Evolutionary conservation across 768 basidiomycete species (phyloP), one percentile per base, ranked within the genome.

Genomic region (Leccinum incarnatum): DNA sequence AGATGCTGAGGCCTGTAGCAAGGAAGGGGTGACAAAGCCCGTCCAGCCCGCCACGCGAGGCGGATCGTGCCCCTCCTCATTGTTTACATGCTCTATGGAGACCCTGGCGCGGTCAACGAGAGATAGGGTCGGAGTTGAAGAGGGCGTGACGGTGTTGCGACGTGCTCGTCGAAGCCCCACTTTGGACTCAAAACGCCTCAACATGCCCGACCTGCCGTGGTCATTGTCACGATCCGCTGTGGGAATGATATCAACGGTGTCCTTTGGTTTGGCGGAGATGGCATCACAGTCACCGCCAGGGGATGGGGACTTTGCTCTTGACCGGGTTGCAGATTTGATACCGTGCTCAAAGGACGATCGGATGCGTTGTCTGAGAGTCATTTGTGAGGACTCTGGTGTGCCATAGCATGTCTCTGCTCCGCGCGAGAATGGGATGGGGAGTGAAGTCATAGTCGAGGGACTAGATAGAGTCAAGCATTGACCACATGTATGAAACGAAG

Each of bases 1-100:
- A 57, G 89, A 91, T 78, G 87, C 79, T 50, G 90, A 88, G 40
- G 82, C 89, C 60, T 81, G 81, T 56, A 84, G 81, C 60, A 90
- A 73, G 37, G 88, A 88, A 47, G 88, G 88, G 47, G 84, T 79
- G 60, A 80, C 74, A 75, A 83, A 90, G 69, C 78, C 80, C 52
- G 82, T 80, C 68, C 78, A 79, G 51, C 83, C 85, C 51, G 83
- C 80, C 60, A 76, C 73, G 68, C 80, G 79, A 65, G 72, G 72
- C 66, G 76, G 76, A 59, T 76, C 74, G 59, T 65, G 67, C 55
- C 59, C 61, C 56, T 77, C 70, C 72, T 62, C 73, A 65, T 77
- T 76, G 68, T 71, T 66, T 56, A 67, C 69, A 70, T 69, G 67
- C 70, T 65, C 70, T 62, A 36, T 60, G 53, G 34, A 53, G 61